These are phyloP conservation scores for Tetracladium marchalianum DNA, from an alignment of 495 filamentous ascomycete genomes.

Conservation along the genomic window DNA sequence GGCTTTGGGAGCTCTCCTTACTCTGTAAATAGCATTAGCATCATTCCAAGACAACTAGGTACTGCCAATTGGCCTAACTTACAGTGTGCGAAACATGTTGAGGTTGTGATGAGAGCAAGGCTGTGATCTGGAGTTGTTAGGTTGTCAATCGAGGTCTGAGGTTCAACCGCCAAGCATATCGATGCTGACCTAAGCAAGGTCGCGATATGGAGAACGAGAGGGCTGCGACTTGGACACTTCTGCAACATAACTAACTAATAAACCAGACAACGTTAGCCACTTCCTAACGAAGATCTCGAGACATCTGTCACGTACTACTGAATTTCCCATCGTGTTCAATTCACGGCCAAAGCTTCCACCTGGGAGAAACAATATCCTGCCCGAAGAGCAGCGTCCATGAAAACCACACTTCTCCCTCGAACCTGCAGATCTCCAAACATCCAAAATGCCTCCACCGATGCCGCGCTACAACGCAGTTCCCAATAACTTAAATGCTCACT, in stretches of 20 bases:
- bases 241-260: not conserved
- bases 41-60: not conserved
- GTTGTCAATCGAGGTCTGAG: conserved; percentile 6
- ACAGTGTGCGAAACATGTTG: conserved; percentile 18
- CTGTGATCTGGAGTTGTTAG: conserved; percentile 3
- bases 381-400: conserved; percentile 20
- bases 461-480: conserved; percentile 37
- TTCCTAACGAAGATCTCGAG: no score
- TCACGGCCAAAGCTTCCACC: not conserved
- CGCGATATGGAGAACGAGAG: conserved; percentile 5
- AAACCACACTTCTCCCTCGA: conserved; percentile 17
- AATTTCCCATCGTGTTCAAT: not conserved
- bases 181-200: conserved; percentile 1
- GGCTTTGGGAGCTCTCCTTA: conserved; percentile 31
- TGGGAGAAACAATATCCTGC: not conserved
- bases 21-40: not conserved
- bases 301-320: no score
- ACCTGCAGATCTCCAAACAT: conserved; percentile 12
- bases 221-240: conserved; percentile 7
- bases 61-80: conserved; percentile 6
- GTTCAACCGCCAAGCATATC: not conserved
- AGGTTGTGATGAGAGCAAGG: conserved; percentile 10
- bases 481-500: conserved; percentile 26
- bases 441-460: conserved; percentile 41
- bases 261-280: no score